These are phyloP conservation scores for Raffaelea deltoideospora DNA, from an alignment of 2,329 filamentous ascomycete genomes.

Conservation along the genomic window DNA sequence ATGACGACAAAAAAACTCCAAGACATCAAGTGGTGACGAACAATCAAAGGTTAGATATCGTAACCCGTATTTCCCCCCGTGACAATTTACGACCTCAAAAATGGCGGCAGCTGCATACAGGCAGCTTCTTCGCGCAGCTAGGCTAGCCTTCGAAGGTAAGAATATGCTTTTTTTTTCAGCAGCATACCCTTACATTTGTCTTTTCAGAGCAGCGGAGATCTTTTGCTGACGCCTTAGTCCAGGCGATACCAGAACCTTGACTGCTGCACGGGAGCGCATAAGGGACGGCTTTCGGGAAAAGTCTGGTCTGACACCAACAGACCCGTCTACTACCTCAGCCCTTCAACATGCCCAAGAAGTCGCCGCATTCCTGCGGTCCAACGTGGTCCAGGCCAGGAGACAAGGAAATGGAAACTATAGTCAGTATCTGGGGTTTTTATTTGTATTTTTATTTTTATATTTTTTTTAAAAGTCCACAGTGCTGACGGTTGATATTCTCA, in stretches of 20 bases:
- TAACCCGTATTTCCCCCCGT: too few species aligned
- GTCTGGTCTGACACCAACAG: conserved; percentile 38
- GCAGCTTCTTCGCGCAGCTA: conserved; percentile 63
- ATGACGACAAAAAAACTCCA: too few species aligned
- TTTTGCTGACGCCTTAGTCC: conserved; percentile 1
- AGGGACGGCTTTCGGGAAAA: conserved; percentile 60
- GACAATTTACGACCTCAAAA: not conserved
- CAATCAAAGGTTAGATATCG: not conserved
- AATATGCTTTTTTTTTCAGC: conserved; percentile 5
- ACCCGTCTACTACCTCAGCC: conserved; percentile 44
- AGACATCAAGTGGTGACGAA: too few species aligned
- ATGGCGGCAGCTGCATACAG: conserved; percentile 70
- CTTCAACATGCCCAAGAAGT: conserved; percentile 73
- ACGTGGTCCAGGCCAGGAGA: conserved; percentile 69
- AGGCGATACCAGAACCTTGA: conserved; percentile 33
- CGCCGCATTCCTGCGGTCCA: conserved; percentile 62
- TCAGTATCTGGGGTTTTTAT: conserved; percentile 24
- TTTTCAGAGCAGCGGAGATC: too few species aligned
- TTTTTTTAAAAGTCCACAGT: not conserved
- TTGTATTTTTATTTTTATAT: not conserved
- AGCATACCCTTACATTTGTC: not conserved
- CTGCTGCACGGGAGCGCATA: conserved; percentile 57
- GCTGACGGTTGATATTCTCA: not conserved
- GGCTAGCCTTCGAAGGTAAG: conserved; percentile 70
- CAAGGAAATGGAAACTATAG: conserved; percentile 39